phyloP scores from a whole-genome alignment of 2,329 filamentous ascomycete genomes.

The Xylariaceae sp. region DNA sequence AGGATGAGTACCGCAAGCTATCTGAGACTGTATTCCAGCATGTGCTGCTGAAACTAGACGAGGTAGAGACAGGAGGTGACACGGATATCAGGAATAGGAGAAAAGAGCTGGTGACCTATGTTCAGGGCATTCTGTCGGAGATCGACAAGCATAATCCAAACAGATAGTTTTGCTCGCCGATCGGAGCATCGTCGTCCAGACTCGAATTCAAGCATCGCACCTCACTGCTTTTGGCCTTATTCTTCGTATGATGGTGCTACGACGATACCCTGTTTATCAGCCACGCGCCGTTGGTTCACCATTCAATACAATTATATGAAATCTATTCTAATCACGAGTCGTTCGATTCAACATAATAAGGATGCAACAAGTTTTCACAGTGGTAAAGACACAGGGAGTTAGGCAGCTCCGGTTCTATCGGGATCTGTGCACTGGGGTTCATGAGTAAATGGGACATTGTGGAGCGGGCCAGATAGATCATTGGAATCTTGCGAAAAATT shows the following conservation, averaged over 20 bases:
- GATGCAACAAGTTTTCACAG: too few species aligned
- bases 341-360: too few species aligned
- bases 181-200: constrained; percentile 1
- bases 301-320: background rate
- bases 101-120: constrained; percentile 73
- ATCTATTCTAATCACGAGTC: too few species aligned
- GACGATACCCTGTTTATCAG: background rate
- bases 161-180: constrained; percentile 19
- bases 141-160: constrained; percentile 54
- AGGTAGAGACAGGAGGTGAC: constrained; percentile 73
- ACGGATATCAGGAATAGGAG: constrained; percentile 64
- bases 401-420: too few species aligned
- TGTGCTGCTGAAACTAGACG: constrained; percentile 75
- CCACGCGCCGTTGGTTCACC: background rate
- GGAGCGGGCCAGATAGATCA: too few species aligned
- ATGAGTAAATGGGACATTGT: too few species aligned
- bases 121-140: constrained; percentile 66
- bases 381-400: too few species aligned
- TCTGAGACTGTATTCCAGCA: constrained; percentile 78
- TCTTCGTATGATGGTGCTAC: background rate
- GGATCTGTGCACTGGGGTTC: too few species aligned
- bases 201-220: background rate
- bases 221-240: background rate
- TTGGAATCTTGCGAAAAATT: too few species aligned
- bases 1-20: constrained; percentile 74